Evolutionary conservation across 495 filamentous ascomycete genomes (phyloP), one percentile per base, ranked within the genome.

Genomic region (Neurospora sp.): DNA sequence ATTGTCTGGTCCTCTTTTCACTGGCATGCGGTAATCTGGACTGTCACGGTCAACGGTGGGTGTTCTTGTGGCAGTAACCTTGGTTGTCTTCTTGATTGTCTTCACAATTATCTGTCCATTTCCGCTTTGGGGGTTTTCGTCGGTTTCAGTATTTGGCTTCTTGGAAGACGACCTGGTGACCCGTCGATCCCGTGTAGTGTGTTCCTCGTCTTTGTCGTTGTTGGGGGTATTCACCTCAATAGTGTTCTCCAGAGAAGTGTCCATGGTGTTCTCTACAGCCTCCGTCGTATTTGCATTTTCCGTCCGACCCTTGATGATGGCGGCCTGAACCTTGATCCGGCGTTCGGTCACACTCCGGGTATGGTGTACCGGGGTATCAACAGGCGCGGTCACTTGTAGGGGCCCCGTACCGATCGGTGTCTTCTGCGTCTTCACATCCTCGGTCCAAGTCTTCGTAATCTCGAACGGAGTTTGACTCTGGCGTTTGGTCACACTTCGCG

Each of bases 1-100:
- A 53, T 86, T 83, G 8, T 81, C 78, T 59, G 80, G 80, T 14
- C 79, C 81, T 47, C 80, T 80, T 73, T 74, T 81, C 12, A 78
- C 70, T 18, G 69, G 73, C n/a, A 71, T 77, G 69, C 73, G 78
- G 38, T 73, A 77, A 61, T 77, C 69, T 0, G 78, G 78, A 22
- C 80, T 65, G 53, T 65, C 53, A 35, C 53, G 53, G 14, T 65
- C 53, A 35, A 65, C 53, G 14, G 41, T 35, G 9, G n/a, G 27
- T 27, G 39, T n/a, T 35, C 8, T 68, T 20, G 70, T 39, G 12
- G 42, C 20, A 2, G 37, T 39, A 6, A 14, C 35, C 35, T 65
- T 35, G 27, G 22, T 18, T 16, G 53, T 31, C 53, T 35, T 31
- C 14, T 31, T 9, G 53, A 0, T 65, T 16, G 27, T 18, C 27